Base-by-base conservation (phyloP, 345 rosid genomes). In the Eucalyptus fibrosa region DNA sequence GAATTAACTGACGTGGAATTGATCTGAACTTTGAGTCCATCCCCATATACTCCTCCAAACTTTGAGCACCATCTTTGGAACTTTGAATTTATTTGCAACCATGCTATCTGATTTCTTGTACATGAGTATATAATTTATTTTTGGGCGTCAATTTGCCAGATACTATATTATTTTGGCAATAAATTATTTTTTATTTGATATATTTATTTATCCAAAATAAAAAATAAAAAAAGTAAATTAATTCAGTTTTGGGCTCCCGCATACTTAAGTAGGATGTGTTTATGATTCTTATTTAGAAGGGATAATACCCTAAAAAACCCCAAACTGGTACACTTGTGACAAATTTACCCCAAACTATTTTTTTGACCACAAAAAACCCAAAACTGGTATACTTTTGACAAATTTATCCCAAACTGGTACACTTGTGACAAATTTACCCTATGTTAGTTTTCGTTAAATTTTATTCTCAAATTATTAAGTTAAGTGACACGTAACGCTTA, bases 1-100 rank as follows among this genome's bases (percentile, higher is more conserved):
- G 59, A 53, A 53, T 53, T 53, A 53, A 1, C 1, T 53, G 0
- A 53, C 0, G 0, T 1, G 5, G 9, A 19, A 53, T 53, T 53
- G 2, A 53, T 53, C 0, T 53, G 5, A 53, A 53, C 56, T 53
- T 53, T 53, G 59, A 53, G 59, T 65, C 37, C 37, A 14, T 30
- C 19, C 72, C 9, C 34, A 30, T 65, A n/a, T 30, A 30, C 69
- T 62, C 69, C 69, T 62, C 69, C 69, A 30, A 62, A 62, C 6
- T 62, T 15, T 10, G 18, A 65, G 72, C 19, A 14, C 37, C 72
- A 28, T 65, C 34, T 65, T n/a, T n/a, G 10, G 19, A 65, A 65
- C 77, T 65, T 14, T 0, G 19, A n/a, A 14, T 65, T 65, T 65
- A 14, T 65, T n/a, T 15, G 11, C 3, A n/a, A n/a, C 77, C 77